phyloP scores from a whole-genome alignment of 2,329 filamentous ascomycete species.

The Arthrobotrys sinensis region DNA sequence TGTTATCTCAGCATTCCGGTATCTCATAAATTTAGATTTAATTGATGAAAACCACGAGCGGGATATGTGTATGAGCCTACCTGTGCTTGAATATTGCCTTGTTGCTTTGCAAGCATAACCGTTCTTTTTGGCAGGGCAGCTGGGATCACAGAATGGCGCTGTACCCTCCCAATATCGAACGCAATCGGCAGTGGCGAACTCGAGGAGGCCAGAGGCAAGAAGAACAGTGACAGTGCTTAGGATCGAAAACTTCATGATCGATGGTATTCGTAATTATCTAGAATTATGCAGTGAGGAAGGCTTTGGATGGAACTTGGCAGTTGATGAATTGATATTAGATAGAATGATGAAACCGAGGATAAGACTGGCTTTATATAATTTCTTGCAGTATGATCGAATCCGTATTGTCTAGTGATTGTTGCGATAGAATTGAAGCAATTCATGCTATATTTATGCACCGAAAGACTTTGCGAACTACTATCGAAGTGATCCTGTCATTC shows the following conservation, averaged over 20 bases:
- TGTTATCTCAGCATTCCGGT: background rate
- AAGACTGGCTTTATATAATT: background rate
- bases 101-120: constrained; percentile 37
- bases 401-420: background rate
- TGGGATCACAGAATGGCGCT: constrained; percentile 46
- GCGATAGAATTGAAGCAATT: background rate
- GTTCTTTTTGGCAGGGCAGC: constrained; percentile 22
- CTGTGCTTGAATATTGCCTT: constrained; percentile 31
- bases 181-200: constrained; percentile 31
- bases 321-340: background rate
- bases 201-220: constrained; percentile 35
- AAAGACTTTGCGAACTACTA: background rate
- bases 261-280: background rate
- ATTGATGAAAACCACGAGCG: too few species aligned
- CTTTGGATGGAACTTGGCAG: too few species aligned
- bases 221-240: constrained; percentile 19
- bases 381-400: background rate
- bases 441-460: background rate
- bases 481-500: background rate
- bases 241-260: constrained; percentile 40
- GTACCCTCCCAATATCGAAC: constrained; percentile 50
- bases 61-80: constrained; percentile 10
- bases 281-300: too few species aligned
- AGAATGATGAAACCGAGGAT: background rate
- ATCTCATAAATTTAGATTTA: too few species aligned